Evolutionary conservation across 2,329 filamentous ascomycete species (phyloP), one percentile per base, ranked within the genome.

Genomic region (Nakataea oryzae): DNA sequence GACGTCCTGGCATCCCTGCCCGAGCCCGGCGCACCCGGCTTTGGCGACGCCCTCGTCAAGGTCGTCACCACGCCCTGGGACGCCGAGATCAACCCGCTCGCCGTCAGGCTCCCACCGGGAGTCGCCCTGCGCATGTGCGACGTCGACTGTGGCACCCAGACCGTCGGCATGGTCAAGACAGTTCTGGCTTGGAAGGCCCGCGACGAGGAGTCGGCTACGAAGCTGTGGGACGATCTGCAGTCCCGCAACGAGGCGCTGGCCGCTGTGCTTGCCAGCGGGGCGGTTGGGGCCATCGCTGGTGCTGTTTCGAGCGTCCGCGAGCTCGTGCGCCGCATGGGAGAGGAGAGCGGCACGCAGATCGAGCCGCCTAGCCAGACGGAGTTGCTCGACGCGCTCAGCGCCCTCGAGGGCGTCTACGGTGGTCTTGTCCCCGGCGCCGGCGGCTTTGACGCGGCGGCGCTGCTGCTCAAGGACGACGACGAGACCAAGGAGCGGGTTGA

Each of bases 401-500:
- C 57, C 27, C 76, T 97, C 1, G 81, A 88, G 0, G 95, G 93
- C 7, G 92, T 97, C 3, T 84, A 93, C 66, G 93, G 92, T 0
- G 95, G 93, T 0, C 91, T 97, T 0, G 95, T 97, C 0, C 95
- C 95, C 0, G 95, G 95, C 0, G 95, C 95, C 0, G 95, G 95
- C 12, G 95, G 95, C 0, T 97, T 90, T 70, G 95, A 99, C 78
- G 95, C 95, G 1, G 81, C 96, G 62, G 89, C 88, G 0, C 73
- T 99, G 64, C 74, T 99, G 63, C 84, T 96, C 66, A 81, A 83
- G 69, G 90, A 97, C 68, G 86, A 89, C 61, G 80, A 79, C 47
- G 81, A 81, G 59, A 90, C 90, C 1, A 76, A 88, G 62, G 70
- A 71, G 27, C 76, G 78, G 14, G 74, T 97, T 27, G 79, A 82